Evolutionary conservation across 208 protist species (phyloP).

Genomic region (Leishmania lainsoni): DNA sequence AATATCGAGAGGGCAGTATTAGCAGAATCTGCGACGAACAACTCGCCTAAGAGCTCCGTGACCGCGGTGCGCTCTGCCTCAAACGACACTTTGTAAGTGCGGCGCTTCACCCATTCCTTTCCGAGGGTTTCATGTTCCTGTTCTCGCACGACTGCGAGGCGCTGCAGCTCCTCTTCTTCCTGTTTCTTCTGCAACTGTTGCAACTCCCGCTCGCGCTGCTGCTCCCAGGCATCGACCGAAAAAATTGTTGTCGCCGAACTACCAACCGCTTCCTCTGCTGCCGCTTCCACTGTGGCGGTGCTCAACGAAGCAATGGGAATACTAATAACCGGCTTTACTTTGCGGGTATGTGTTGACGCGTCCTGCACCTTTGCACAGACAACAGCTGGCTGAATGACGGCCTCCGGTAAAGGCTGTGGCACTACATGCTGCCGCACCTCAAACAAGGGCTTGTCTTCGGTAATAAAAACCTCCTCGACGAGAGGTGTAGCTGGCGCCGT

Average conservation of each 20-base stretch:
- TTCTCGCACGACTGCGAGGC: slow-evolving; percentile 42
- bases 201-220: slow-evolving; percentile 83
- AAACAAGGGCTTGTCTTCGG: slow-evolving; percentile 61
- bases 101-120: slow-evolving; percentile 57
- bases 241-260: slow-evolving; percentile 11
- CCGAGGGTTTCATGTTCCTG: slow-evolving; percentile 71
- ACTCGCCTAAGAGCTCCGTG: slow-evolving; percentile 27
- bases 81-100: slow-evolving; percentile 6
- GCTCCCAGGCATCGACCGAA: slow-evolving; percentile 85
- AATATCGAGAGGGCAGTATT: slow-evolving; percentile 15
- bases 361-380: neutral
- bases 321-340: slow-evolving; percentile 21
- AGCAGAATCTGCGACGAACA: slow-evolving; percentile 28
- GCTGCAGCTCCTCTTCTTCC: slow-evolving; percentile 58
- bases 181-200: slow-evolving; percentile 62
- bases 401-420: slow-evolving; percentile 12
- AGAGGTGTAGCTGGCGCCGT: neutral
- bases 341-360: neutral
- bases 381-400: slow-evolving; percentile 12
- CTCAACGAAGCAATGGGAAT: slow-evolving; percentile 31
- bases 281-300: neutral
- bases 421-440: slow-evolving; percentile 19
- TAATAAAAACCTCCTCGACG: slow-evolving; percentile 42
- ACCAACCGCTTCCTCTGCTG: neutral
- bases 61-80: slow-evolving; percentile 20